Conservation (phyloP, 495 filamentous ascomycete genomes). For the Pseudotulostoma volvatum region DNA sequence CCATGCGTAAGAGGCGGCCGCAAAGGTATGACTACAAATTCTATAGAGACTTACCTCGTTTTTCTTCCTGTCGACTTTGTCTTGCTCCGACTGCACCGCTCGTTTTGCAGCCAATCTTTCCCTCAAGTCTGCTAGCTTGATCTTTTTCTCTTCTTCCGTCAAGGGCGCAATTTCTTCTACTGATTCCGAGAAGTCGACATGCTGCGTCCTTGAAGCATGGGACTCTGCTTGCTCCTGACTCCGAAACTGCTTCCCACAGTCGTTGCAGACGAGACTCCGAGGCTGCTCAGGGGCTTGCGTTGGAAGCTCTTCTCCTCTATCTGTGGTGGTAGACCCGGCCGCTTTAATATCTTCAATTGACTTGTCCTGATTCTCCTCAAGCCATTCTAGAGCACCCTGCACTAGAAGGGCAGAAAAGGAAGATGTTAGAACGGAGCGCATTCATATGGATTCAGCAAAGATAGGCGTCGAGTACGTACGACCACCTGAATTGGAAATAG, state of each 20-base stretch:
- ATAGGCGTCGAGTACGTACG: slow-evolving; percentile 32
- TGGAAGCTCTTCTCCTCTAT: slow-evolving; percentile 38
- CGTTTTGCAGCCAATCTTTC: slow-evolving; percentile 58
- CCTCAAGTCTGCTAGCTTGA: slow-evolving; percentile 55
- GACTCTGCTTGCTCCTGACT: slow-evolving; percentile 67
- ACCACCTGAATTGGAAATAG: slow-evolving; percentile 60
- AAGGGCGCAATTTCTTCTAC: slow-evolving; percentile 80
- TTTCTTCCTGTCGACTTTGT: slow-evolving; percentile 70
- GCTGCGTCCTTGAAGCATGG: slow-evolving; percentile 76
- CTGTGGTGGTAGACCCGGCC: slow-evolving; percentile 15
- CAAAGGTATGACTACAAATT: too few relatives aligned
- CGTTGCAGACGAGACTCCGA: slow-evolving; percentile 63
- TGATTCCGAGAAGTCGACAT: slow-evolving; percentile 85
- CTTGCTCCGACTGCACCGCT: slow-evolving; percentile 48
- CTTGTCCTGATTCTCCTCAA: slow-evolving; percentile 77
- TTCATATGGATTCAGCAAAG: neutral
- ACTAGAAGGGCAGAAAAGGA: slow-evolving; percentile 34
- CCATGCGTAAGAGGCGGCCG: neutral
- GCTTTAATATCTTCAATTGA: slow-evolving; percentile 59
- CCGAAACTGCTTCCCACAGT: slow-evolving; percentile 83
- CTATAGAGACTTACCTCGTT: slow-evolving; percentile 53
- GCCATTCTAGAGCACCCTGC: slow-evolving; percentile 81
- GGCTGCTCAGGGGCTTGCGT: slow-evolving; percentile 48
- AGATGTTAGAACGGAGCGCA: too few relatives aligned
- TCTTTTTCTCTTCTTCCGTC: slow-evolving; percentile 81